phyloP scores from a whole-genome alignment of 2,329 filamentous ascomycete genomes.

The Pseudomassariella vexata region DNA sequence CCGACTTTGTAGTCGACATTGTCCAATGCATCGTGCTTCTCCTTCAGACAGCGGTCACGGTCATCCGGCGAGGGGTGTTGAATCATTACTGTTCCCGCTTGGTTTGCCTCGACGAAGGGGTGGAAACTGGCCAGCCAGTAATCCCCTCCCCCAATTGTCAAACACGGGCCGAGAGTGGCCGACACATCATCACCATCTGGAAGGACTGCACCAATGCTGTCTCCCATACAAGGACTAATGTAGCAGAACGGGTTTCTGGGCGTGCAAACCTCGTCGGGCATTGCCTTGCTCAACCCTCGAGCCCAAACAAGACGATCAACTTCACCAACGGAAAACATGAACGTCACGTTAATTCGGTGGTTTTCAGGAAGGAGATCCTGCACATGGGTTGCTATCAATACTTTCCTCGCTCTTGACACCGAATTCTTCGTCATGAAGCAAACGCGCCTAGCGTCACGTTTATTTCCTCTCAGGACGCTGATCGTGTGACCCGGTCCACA shows the following conservation, averaged over 20 bases:
- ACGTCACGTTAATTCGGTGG: conserved; percentile 24
- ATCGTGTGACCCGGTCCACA: conserved; percentile 33
- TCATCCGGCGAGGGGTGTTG: conserved; percentile 38
- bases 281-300: conserved; percentile 28
- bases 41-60: conserved; percentile 25
- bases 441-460: conserved; percentile 28
- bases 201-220: conserved; percentile 33
- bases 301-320: conserved; percentile 34
- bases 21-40: conserved; percentile 31
- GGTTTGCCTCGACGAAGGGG: conserved; percentile 33
- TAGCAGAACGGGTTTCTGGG: conserved; percentile 38
- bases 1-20: conserved; percentile 26
- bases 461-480: conserved; percentile 30
- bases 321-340: conserved; percentile 31
- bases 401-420: conserved; percentile 29
- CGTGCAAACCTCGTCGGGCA: conserved; percentile 33
- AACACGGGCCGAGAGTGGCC: conserved; percentile 35
- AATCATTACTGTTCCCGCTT: conserved; percentile 21
- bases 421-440: conserved; percentile 32
- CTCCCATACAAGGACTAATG: conserved; percentile 36
- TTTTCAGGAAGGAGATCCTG: conserved; percentile 32
- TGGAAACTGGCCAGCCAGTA: conserved; percentile 40
- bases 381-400: conserved; percentile 34
- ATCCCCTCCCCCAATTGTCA: conserved; percentile 28
- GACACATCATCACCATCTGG: conserved; percentile 27